These are phyloP conservation scores for Mortierella sp. DNA, from an alignment of 371 early-diverging fungal species.

Conservation along the genomic window DNA sequence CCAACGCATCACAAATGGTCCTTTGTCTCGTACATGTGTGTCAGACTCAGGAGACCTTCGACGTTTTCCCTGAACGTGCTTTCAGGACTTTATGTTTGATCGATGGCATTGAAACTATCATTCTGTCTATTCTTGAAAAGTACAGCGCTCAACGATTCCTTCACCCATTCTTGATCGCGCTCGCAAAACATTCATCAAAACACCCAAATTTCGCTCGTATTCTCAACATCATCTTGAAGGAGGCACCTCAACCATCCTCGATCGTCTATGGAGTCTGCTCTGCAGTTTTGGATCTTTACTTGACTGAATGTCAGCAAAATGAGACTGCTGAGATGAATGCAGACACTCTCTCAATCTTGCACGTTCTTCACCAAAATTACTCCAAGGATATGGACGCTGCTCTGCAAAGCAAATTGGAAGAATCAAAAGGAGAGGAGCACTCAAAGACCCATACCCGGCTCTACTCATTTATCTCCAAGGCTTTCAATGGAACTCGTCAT, in stretches of 20 bases:
- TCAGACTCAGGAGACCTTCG: slow-evolving; percentile 72
- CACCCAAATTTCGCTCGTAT: slow-evolving; percentile 52
- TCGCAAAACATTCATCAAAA: slow-evolving; percentile 40
- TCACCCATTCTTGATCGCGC: slow-evolving; percentile 57
- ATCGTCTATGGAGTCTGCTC: slow-evolving; percentile 61
- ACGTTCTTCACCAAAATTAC: slow-evolving; percentile 67
- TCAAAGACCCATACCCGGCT: slow-evolving; percentile 58
- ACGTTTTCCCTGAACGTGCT: slow-evolving; percentile 60
- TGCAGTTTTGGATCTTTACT: slow-evolving; percentile 59
- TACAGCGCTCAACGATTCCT: slow-evolving; percentile 70
- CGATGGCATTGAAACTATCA: slow-evolving; percentile 34
- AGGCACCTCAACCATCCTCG: slow-evolving; percentile 60
- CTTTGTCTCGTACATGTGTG: slow-evolving; percentile 75
- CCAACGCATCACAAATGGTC: slow-evolving; percentile 60
- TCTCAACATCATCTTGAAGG: slow-evolving; percentile 59
- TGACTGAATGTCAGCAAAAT: slow-evolving; percentile 43
- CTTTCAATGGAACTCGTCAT: slow-evolving; percentile 74
- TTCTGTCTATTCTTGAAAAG: slow-evolving; percentile 63
- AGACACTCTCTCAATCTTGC: slow-evolving; percentile 57
- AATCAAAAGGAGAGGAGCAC: slow-evolving; percentile 39
- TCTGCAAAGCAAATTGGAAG: slow-evolving; percentile 60
- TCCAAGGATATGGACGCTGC: slow-evolving; percentile 68
- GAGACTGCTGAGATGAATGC: slow-evolving; percentile 38
- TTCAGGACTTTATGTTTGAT: slow-evolving; percentile 56
- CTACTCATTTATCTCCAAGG: slow-evolving; percentile 69